Evolutionary conservation across 371 early-diverging fungal species (phyloP).

Genomic region (Mortierella polycephala): DNA sequence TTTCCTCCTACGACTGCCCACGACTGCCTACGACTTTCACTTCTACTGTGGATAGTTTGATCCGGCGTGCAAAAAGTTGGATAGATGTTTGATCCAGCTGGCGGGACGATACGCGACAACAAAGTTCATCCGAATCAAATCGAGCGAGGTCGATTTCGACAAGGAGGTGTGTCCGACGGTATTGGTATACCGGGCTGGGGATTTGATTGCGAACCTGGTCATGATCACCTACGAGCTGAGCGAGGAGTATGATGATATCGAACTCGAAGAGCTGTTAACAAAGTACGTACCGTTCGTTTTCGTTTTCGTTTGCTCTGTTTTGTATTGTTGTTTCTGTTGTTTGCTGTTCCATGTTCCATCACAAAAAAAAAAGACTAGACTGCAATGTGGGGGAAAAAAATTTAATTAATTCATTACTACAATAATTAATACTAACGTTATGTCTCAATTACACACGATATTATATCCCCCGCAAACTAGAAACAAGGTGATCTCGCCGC

Average conservation of each 20-base stretch:
- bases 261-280: slow-evolving; percentile 48
- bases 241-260: slow-evolving; percentile 30
- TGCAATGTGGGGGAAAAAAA: no score
- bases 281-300: slow-evolving; percentile 15
- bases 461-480: slow-evolving; percentile 5
- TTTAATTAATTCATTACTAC: not conserved
- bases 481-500: slow-evolving; percentile 39
- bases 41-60: slow-evolving; percentile 11
- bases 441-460: not conserved
- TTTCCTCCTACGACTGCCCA: no score
- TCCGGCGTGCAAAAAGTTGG: slow-evolving; percentile 36
- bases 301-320: not conserved
- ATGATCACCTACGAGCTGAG: slow-evolving; percentile 45
- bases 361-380: not conserved
- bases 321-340: not conserved
- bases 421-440: not conserved
- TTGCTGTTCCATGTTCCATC: not conserved
- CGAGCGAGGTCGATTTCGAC: slow-evolving; percentile 50
- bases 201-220: slow-evolving; percentile 48
- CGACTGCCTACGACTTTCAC: no score
- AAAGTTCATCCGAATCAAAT: slow-evolving; percentile 50
- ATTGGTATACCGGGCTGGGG: slow-evolving; percentile 45
- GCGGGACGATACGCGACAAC: slow-evolving; percentile 49
- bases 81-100: slow-evolving; percentile 39
- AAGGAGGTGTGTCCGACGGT: slow-evolving; percentile 51